A percentile compares a stretch with the other conserved stretches of the same genome.
phyloP scores from a whole-genome alignment of 345 rosid species.

The Aquilaria malaccensis region DNA sequence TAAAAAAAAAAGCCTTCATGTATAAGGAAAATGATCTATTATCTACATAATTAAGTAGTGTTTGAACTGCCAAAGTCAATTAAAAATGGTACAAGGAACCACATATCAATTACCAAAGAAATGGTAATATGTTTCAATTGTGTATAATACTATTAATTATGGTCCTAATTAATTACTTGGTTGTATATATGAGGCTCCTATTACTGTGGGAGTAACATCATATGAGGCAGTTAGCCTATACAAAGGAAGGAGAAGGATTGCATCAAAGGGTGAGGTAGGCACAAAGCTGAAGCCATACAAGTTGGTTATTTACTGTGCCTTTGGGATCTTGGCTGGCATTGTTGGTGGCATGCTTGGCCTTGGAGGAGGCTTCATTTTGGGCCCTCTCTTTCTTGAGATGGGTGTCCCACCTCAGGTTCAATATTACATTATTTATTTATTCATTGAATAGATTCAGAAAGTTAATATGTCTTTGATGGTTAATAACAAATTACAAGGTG shows the following conservation, averaged over 20 bases:
- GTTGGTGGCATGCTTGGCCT: conserved; percentile 47
- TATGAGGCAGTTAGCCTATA: conserved; percentile 33
- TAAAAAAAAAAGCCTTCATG: no score
- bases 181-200: conserved; percentile 25
- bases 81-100: background rate
- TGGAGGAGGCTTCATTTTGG: conserved; percentile 43
- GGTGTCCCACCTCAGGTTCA: conserved; percentile 51
- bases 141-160: no score
- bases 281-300: conserved; percentile 23
- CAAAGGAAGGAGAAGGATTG: conserved; percentile 29
- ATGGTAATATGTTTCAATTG: no score
- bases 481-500: background rate
- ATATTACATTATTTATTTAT: background rate
- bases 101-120: no score
- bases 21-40: no score
- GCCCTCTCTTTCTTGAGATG: conserved; percentile 41
- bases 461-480: no score
- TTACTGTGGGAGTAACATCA: conserved; percentile 29
- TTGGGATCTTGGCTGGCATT: conserved; percentile 33
- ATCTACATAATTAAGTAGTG: no score
- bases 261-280: conserved; percentile 33
- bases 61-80: background rate
- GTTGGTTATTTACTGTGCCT: conserved; percentile 24
- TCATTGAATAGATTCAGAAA: background rate
- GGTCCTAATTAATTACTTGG: no score